phyloP scores from a whole-genome alignment of 2,329 filamentous ascomycete species.

The Chalaropsis ovoidea region DNA sequence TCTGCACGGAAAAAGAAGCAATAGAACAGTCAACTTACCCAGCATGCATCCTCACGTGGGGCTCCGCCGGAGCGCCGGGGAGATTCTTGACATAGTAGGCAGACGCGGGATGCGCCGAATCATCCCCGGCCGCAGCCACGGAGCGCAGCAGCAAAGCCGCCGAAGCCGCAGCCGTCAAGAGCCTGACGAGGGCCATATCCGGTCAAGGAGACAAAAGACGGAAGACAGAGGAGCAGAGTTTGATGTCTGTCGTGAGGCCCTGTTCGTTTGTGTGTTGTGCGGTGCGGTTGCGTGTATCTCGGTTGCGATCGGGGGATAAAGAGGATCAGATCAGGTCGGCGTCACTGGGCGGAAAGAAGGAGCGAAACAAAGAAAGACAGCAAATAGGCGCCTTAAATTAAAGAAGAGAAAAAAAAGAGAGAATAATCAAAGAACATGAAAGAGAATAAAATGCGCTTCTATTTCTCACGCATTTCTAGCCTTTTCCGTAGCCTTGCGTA shows the following conservation, averaged over 20 bases:
- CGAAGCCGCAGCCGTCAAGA: slow-evolving; percentile 18
- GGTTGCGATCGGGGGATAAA: background rate
- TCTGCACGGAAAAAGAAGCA: background rate
- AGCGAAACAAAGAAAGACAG: background rate
- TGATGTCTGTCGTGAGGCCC: background rate
- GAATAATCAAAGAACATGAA: background rate
- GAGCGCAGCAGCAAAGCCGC: slow-evolving; percentile 27
- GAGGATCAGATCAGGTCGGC: background rate
- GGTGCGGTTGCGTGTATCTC: background rate
- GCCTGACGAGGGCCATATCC: slow-evolving; percentile 28
- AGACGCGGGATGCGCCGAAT: slow-evolving; percentile 28
- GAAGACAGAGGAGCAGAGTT: background rate
- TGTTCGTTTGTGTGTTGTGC: background rate
- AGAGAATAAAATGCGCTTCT: background rate
- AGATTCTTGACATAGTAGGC: slow-evolving; percentile 79
- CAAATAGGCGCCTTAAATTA: background rate
- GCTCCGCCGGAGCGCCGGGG: slow-evolving; percentile 67
- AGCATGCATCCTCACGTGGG: slow-evolving; percentile 92
- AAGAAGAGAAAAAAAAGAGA: background rate
- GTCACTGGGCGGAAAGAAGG: background rate
- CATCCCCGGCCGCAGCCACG: slow-evolving; percentile 31
- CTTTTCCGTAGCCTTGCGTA: background rate
- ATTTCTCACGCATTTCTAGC: background rate
- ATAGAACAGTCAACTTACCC: slow-evolving; percentile 52
- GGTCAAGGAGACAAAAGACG: background rate